Percentiles rank a stretch among this genome's conserved stretches.
Evolutionary conservation across 805 yeast species (phyloP).

Genomic region (Jamesozyma jinghongensis): DNA sequence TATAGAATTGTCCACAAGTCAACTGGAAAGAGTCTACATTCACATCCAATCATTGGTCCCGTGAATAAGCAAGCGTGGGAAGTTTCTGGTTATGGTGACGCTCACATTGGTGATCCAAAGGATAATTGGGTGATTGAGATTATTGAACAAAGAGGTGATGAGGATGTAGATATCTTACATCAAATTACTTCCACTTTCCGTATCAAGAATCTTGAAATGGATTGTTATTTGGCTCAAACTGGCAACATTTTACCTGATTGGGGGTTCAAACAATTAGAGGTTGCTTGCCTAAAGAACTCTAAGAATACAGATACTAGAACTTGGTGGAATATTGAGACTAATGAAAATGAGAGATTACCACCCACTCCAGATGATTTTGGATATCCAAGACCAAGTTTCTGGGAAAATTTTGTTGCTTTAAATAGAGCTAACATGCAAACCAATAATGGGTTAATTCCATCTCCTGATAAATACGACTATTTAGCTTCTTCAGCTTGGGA

Average conservation of each 20-base stretch:
- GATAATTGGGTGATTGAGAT: constrained; percentile 91
- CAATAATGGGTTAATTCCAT: constrained; percentile 77
- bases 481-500: constrained; percentile 76
- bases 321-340: constrained; percentile 82
- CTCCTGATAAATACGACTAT: constrained; percentile 61
- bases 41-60: constrained; percentile 75
- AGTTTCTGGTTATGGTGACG: constrained; percentile 80
- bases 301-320: constrained; percentile 72
- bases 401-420: constrained; percentile 65
- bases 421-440: constrained; percentile 90
- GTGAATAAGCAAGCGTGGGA: constrained; percentile 59
- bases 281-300: constrained; percentile 55
- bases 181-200: constrained; percentile 73
- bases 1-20: constrained; percentile 63
- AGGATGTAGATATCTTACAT: constrained; percentile 46
- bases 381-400: constrained; percentile 66
- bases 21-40: constrained; percentile 70
- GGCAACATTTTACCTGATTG: constrained; percentile 64
- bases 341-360: constrained; percentile 53
- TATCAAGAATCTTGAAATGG: constrained; percentile 50
- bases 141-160: constrained; percentile 50
- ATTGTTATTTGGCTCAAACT: constrained; percentile 71
- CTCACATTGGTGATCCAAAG: constrained; percentile 60
- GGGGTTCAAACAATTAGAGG: constrained; percentile 83
- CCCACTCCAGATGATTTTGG: constrained; percentile 34